phyloP scores from a whole-genome alignment of 495 filamentous ascomycete species.

The Penicillium antarcticum region DNA sequence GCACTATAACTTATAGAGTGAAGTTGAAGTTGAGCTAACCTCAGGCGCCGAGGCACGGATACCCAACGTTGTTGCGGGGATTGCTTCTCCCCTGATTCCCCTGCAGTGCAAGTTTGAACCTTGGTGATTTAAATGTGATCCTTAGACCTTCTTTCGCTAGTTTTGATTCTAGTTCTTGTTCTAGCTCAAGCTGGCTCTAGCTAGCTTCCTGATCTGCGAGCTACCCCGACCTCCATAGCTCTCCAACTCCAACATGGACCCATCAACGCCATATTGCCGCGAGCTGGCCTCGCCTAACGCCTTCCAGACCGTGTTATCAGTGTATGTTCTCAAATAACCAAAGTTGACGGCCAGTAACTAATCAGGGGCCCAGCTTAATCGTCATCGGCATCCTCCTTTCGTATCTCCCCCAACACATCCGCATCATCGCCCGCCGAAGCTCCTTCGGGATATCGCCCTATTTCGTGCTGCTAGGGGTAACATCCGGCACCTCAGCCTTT shows the following conservation, averaged over 20 bases:
- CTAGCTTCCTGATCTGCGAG: neutral
- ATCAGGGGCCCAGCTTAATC: slow-evolving; percentile 64
- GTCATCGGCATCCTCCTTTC: slow-evolving; percentile 87
- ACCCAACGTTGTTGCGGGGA: neutral
- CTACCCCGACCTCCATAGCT: neutral
- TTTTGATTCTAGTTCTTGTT: neutral
- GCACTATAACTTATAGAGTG: no score
- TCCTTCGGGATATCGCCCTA: slow-evolving; percentile 96
- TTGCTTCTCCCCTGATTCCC: neutral
- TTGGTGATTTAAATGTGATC: no score
- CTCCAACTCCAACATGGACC: slow-evolving; percentile 21
- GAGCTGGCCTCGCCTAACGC: slow-evolving; percentile 47
- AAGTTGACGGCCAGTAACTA: neutral
- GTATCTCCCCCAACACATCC: slow-evolving; percentile 90
- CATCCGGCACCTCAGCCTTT: slow-evolving; percentile 80
- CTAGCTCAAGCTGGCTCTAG: neutral
- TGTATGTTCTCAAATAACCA: slow-evolving; percentile 36
- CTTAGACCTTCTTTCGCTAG: neutral
- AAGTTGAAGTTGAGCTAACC: no score
- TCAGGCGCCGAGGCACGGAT: neutral
- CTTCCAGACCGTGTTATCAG: slow-evolving; percentile 60
- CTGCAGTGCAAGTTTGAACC: no score
- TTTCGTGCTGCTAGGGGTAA: slow-evolving; percentile 88
- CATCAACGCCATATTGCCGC: slow-evolving; percentile 29
- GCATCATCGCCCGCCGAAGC: slow-evolving; percentile 80